Percentiles rank a stretch among this genome's conserved stretches.
Conservation (phyloP, 2,329 filamentous ascomycete genomes). For the Coleophoma cylindrospora region DNA sequence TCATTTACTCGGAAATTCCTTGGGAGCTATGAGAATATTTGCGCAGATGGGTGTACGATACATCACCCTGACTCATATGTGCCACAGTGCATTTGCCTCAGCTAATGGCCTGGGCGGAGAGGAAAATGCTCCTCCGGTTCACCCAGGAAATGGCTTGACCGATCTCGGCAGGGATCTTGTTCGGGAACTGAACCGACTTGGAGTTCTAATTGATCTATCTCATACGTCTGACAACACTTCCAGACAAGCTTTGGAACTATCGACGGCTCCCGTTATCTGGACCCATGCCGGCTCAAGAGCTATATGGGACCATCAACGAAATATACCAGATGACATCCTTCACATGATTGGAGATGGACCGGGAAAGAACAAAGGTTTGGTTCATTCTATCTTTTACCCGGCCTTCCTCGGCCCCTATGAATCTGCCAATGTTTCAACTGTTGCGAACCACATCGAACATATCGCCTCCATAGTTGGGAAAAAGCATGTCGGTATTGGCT, state of each 20-base stretch:
- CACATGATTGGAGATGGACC: constrained; percentile 34
- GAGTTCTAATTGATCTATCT: constrained; percentile 51
- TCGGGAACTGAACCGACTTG: neutral
- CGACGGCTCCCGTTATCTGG: constrained; percentile 57
- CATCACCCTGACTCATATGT: constrained; percentile 62
- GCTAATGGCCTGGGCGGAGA: neutral
- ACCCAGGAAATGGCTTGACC: too few relatives aligned
- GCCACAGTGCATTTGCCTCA: constrained; percentile 56
- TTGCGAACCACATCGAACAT: constrained; percentile 57
- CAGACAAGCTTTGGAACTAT: constrained; percentile 48
- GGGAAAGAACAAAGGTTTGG: constrained; percentile 39
- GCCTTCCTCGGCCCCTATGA: too few relatives aligned
- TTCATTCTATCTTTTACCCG: too few relatives aligned
- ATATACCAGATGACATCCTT: constrained; percentile 60
- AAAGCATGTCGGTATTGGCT: constrained; percentile 59
- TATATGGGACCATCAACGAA: constrained; percentile 50
- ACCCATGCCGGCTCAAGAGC: constrained; percentile 58
- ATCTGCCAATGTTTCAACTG: constrained; percentile 47
- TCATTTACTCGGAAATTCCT: constrained; percentile 45
- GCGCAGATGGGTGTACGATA: constrained; percentile 58
- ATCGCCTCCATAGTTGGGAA: constrained; percentile 59
- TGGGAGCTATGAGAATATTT: constrained; percentile 51
- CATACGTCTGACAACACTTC: constrained; percentile 60
- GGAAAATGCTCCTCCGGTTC: too few relatives aligned
- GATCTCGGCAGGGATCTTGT: too few relatives aligned